phyloP scores from a whole-genome alignment of 768 basidiomycete genomes.

The Lactarius hatsudake region DNA sequence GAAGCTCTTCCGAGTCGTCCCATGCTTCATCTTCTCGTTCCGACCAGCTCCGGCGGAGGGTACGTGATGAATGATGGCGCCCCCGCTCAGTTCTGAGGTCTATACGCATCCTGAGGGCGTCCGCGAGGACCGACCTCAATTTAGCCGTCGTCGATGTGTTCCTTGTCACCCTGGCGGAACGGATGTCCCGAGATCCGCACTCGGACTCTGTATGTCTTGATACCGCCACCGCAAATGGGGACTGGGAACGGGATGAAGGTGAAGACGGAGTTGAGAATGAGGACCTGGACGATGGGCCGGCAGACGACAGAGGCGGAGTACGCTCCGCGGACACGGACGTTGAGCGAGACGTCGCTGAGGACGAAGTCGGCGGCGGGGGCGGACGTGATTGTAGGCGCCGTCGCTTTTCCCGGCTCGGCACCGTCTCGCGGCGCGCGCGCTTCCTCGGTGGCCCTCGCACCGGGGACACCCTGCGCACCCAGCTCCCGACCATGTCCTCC shows the following conservation, averaged over 20 bases:
- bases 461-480: background rate
- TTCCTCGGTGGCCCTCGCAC: slow-evolving; percentile 8
- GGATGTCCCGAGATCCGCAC: background rate
- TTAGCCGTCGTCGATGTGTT: background rate
- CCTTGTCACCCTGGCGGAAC: background rate
- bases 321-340: slow-evolving; percentile 11
- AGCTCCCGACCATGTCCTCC: background rate
- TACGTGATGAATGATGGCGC: slow-evolving; percentile 1
- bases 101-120: slow-evolving; percentile 18
- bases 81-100: slow-evolving; percentile 17
- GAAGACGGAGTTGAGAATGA: background rate
- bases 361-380: background rate
- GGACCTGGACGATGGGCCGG: background rate
- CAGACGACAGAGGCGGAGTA: slow-evolving; percentile 13
- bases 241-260: slow-evolving; percentile 1
- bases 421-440: background rate
- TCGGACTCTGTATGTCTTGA: background rate
- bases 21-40: background rate
- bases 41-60: background rate
- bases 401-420: background rate
- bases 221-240: background rate
- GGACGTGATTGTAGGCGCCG: background rate
- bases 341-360: background rate
- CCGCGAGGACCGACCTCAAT: slow-evolving; percentile 17
- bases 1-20: background rate